These are phyloP conservation scores for Eucalyptus cloeziana DNA, from an alignment of 345 rosid species.

Conservation along the genomic window DNA sequence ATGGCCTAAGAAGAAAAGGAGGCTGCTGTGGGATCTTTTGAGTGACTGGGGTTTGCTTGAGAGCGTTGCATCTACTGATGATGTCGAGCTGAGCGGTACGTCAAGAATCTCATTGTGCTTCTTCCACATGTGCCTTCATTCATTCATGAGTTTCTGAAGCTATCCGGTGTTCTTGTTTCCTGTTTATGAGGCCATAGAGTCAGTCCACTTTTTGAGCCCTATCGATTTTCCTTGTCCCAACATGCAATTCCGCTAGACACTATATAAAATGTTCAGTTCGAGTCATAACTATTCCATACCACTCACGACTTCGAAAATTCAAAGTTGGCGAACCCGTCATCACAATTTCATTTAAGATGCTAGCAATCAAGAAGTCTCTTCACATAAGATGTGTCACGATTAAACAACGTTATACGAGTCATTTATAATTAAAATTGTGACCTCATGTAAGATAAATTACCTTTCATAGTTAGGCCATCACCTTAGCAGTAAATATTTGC, in stretches of 20 bases:
- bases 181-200: background rate
- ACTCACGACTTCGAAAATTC: accelerated
- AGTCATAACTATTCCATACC: accelerated
- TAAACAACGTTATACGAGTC: accelerated
- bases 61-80: too few species aligned
- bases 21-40: too few species aligned
- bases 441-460: background rate
- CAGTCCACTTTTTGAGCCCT: background rate
- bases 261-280: accelerated
- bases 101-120: background rate
- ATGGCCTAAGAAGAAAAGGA: too few species aligned
- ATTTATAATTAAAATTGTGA: background rate
- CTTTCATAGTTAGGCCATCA: background rate
- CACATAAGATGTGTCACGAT: accelerated
- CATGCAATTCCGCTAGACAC: accelerated
- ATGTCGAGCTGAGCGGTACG: too few species aligned
- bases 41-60: too few species aligned
- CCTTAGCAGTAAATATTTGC: background rate
- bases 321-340: accelerated
- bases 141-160: background rate
- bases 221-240: background rate
- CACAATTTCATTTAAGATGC: background rate
- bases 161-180: background rate
- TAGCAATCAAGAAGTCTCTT: background rate
- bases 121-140: background rate